Evolutionary conservation across 177 flowering plant species (phyloP).

Genomic region (Vitis hybrid): DNA sequence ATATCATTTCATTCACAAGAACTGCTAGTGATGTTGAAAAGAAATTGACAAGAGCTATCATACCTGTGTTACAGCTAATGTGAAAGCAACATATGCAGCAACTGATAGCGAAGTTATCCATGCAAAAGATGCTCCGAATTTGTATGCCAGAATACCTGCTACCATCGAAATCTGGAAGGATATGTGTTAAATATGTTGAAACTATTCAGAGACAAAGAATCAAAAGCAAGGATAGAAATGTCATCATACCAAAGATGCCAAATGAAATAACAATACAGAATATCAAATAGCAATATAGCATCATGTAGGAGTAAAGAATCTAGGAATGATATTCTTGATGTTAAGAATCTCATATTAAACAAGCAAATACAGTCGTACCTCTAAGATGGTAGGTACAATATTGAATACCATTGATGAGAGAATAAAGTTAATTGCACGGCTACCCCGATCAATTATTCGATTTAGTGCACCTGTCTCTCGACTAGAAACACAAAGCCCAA

Average conservation of each 20-base stretch:
- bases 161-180: slow-evolving; percentile 91
- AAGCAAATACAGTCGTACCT: slow-evolving; percentile 47
- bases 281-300: too few relatives aligned
- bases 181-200: slow-evolving; percentile 23
- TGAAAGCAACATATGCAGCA: slow-evolving; percentile 80
- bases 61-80: slow-evolving; percentile 94
- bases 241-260: neutral
- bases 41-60: neutral
- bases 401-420: slow-evolving; percentile 89
- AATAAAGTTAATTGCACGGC: slow-evolving; percentile 92
- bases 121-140: slow-evolving; percentile 94
- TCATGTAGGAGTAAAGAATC: neutral
- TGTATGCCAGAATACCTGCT: slow-evolving; percentile 95
- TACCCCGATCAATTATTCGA: slow-evolving; percentile 94
- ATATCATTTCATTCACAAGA: neutral
- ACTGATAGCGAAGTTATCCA: slow-evolving; percentile 97
- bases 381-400: slow-evolving; percentile 88
- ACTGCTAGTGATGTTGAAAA: neutral
- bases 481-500: slow-evolving; percentile 36
- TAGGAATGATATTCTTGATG: neutral
- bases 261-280: slow-evolving; percentile 5
- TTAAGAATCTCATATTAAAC: neutral
- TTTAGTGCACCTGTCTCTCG: slow-evolving; percentile 93
- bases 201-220: slow-evolving; percentile 6
- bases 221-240: neutral